Conservation (phyloP, 345 rosid species). For the Citrus medica region DNA sequence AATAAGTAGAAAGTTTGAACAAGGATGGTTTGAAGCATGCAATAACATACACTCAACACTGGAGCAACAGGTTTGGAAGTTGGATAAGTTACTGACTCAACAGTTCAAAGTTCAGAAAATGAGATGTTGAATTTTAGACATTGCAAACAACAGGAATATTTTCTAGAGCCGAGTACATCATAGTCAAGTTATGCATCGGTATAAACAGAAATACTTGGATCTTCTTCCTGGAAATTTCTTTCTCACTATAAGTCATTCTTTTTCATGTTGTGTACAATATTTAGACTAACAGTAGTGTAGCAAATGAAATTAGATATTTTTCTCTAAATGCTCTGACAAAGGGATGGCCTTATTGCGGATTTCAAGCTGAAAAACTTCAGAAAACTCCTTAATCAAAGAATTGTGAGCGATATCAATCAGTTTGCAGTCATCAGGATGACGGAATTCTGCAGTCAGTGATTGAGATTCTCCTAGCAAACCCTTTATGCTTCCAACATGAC, state of each 20-base stretch:
- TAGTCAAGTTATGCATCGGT: neutral
- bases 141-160: neutral
- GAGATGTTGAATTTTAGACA: neutral
- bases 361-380: constrained; percentile 62
- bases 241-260: constrained; percentile 1
- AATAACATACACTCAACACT: neutral
- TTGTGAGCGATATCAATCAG: constrained; percentile 44
- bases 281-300: neutral
- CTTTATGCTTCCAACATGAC: constrained; percentile 64
- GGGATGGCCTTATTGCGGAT: constrained; percentile 23
- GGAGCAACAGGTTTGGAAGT: neutral
- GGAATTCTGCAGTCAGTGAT: neutral
- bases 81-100: neutral
- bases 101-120: neutral
- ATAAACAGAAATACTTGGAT: neutral
- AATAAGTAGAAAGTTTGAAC: no score
- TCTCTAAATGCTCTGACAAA: constrained; percentile 6
- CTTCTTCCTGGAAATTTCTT: neutral
- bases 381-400: constrained; percentile 60
- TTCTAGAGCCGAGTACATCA: neutral
- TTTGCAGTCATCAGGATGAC: constrained; percentile 22
- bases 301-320: neutral
- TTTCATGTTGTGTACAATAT: neutral
- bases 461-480: constrained; percentile 31
- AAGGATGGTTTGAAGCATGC: neutral